Conservation (phyloP, 768 basidiomycete species). For the Boletus subcaerulescens region DNA sequence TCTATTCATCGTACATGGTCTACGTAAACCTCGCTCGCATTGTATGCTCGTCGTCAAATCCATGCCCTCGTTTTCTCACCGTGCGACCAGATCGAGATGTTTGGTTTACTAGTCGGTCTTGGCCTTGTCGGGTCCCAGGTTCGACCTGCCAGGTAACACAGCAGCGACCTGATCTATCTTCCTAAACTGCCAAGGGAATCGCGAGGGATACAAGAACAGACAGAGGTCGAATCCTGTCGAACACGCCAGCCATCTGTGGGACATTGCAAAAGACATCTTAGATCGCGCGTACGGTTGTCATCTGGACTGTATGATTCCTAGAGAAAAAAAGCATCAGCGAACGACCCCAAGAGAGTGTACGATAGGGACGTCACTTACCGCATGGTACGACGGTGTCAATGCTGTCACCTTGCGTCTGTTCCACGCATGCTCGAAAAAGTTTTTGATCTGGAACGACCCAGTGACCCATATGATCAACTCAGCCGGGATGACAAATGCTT, state of each 20-base stretch:
- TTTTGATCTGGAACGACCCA: slow-evolving; percentile 61
- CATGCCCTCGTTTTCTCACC: not conserved
- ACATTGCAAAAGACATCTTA: no score
- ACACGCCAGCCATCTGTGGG: not conserved
- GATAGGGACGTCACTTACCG: slow-evolving; percentile 48
- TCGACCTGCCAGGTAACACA: slow-evolving; percentile 67
- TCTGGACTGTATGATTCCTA: slow-evolving; percentile 97
- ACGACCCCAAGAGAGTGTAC: no score
- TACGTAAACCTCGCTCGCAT: not conserved
- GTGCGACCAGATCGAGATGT: not conserved
- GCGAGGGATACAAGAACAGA: slow-evolving; percentile 92
- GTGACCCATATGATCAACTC: slow-evolving; percentile 35
- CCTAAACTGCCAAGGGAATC: slow-evolving; percentile 95
- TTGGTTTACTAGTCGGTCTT: slow-evolving; percentile 43
- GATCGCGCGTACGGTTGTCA: slow-evolving; percentile 72
- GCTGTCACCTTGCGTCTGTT: slow-evolving; percentile 99
- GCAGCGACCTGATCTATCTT: slow-evolving; percentile 90
- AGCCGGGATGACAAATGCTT: not conserved
- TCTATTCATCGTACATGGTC: slow-evolving; percentile 7
- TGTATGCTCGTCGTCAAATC: slow-evolving; percentile 10
- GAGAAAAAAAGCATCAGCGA: not conserved
- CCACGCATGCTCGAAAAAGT: slow-evolving; percentile 95
- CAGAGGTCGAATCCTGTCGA: slow-evolving; percentile 85
- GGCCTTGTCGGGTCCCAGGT: slow-evolving; percentile 37
- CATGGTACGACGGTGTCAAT: slow-evolving; percentile 89